Conservation (phyloP, 306 rosid species). For the Carpinus viminea region DNA sequence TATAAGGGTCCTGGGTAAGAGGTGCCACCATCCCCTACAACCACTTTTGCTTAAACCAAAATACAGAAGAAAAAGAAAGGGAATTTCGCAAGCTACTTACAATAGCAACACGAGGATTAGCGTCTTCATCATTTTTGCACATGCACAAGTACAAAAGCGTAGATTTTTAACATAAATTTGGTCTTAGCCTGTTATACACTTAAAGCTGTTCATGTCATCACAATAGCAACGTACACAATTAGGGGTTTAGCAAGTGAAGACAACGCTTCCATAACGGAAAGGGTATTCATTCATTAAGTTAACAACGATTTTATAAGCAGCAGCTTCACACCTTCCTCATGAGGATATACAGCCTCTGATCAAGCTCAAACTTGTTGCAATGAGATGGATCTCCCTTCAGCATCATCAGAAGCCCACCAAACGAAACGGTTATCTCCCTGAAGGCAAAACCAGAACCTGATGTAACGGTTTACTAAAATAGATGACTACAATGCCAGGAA, state of each 20-base stretch:
- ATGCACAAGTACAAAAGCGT: neutral
- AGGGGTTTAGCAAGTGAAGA: neutral
- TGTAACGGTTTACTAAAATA: neutral
- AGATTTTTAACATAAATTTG: neutral
- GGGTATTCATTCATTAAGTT: neutral
- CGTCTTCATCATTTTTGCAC: neutral
- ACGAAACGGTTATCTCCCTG: constrained; percentile 78
- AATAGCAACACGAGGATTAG: neutral
- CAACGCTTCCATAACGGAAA: neutral
- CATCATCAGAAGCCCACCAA: constrained; percentile 95
- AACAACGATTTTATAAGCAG: neutral
- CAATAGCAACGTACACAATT: neutral
- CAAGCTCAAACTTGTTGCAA: constrained; percentile 85
- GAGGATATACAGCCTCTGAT: constrained; percentile 77
- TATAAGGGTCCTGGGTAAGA: too few species aligned
- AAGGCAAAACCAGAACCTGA: constrained; percentile 23
- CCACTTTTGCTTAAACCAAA: too few species aligned
- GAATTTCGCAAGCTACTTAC: too few species aligned
- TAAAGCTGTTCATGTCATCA: neutral
- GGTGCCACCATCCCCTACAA: too few species aligned
- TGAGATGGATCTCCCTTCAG: constrained; percentile 84
- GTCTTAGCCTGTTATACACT: neutral
- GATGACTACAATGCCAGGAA: neutral
- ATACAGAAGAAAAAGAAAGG: too few species aligned
- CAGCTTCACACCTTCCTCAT: constrained; percentile 76